These are phyloP conservation scores for Fusarium nelsonii DNA, from an alignment of 2,329 filamentous ascomycete species.

Conservation along the genomic window DNA sequence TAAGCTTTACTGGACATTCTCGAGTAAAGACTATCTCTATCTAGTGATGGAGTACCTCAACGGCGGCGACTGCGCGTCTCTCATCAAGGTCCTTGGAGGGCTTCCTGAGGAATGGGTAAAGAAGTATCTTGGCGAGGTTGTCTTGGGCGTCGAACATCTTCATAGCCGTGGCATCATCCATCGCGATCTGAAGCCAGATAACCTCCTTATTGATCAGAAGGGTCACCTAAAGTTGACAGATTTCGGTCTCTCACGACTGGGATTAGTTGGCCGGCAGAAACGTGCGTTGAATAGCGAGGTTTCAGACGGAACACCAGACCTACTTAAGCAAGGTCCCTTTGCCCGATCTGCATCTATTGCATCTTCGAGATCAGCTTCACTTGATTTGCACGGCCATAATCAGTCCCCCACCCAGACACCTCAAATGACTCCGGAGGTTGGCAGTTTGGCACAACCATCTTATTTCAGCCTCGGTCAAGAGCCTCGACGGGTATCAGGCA, in stretches of 20 bases:
- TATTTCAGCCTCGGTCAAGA: slow-evolving; percentile 87
- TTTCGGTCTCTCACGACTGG: slow-evolving; percentile 97
- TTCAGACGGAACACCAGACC: slow-evolving; percentile 88
- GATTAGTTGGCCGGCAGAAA: slow-evolving; percentile 95
- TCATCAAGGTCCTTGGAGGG: slow-evolving; percentile 93
- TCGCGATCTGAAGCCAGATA: slow-evolving; percentile 96
- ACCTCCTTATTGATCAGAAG: slow-evolving; percentile 95
- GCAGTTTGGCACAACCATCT: slow-evolving; percentile 81
- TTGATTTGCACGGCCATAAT: slow-evolving; percentile 80
- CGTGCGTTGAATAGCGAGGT: slow-evolving; percentile 82
- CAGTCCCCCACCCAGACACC: slow-evolving; percentile 88
- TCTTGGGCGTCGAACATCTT: slow-evolving; percentile 95
- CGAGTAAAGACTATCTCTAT: slow-evolving; percentile 98
- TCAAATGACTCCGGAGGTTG: slow-evolving; percentile 80
- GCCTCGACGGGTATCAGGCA: slow-evolving; percentile 74
- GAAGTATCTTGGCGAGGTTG: slow-evolving; percentile 96
- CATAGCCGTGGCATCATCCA: slow-evolving; percentile 96
- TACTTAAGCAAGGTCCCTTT: slow-evolving; percentile 93
- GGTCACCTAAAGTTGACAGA: slow-evolving; percentile 97
- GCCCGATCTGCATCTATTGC: slow-evolving; percentile 85
- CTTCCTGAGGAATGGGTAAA: slow-evolving; percentile 97
- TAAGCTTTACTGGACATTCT: slow-evolving; percentile 99
- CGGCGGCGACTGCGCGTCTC: slow-evolving; percentile 93
- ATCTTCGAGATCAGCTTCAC: slow-evolving; percentile 92
- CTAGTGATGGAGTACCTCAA: slow-evolving; percentile 99